Base-by-base conservation (phyloP, 1,139 yeast genomes). In the Blastobotrys persicus region DNA sequence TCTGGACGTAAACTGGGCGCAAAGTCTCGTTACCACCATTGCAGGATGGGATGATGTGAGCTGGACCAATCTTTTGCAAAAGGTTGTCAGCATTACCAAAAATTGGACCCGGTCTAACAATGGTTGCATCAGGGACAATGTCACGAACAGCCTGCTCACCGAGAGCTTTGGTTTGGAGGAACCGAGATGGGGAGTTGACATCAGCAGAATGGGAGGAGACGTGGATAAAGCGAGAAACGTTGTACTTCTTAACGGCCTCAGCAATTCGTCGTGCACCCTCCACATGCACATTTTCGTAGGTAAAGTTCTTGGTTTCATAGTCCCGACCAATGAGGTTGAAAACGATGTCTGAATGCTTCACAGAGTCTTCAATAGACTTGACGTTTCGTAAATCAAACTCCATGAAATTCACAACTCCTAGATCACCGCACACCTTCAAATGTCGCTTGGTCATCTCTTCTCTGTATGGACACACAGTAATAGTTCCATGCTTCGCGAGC, bases 61-160 rank as follows among this genome's bases (percentile, higher is more conserved):
- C 57, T 49, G 72, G 66, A 42, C 78, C 81, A 65, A 86, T 73
- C 64, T 77, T 77, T 70, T 82, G 83, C 61, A 88, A 74, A 65
- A 88, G 80, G 57, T 77, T 74, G 66, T 86, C 92, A 65, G 84
- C 86, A 65, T 84, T 76, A 39, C 95, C 95, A 64, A 71, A 88
- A 80, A 87, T 77, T 55, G 87, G 88, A 17, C 87, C 81, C 11
- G 96, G 96, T 68, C 96, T 82, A 40, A 88, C 94, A 63, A 88
- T 86, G 32, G 95, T 88, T 45, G 88, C 76, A 60, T 81, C 86
- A 31, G 95, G 95, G 50, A 79, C 68, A 47, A 78, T 77, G 46
- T 81, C 87, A 56, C 77, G 74, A 38, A 84, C 95, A 31, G 78
- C 78, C 63, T 79, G 76, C 70, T 88, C 96, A 54, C 88, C 92